Conservation (phyloP, 78 protist genomes). For the Dictyostelium firmibasis region DNA sequence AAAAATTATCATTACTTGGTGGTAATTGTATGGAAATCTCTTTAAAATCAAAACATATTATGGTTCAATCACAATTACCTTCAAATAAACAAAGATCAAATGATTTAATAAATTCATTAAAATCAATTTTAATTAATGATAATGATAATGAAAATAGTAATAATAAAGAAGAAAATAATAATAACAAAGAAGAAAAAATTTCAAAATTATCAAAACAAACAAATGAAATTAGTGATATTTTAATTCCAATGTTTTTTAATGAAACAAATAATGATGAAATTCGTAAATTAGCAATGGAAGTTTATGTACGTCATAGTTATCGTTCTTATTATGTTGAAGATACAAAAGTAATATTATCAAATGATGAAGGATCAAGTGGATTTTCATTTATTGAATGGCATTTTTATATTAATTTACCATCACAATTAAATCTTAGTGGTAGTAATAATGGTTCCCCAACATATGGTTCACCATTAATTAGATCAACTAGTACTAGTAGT, state of each 20-base stretch:
- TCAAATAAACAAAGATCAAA: slow-evolving; percentile 30
- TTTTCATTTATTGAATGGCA: slow-evolving; percentile 56
- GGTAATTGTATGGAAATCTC: slow-evolving; percentile 61
- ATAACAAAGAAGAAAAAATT: slow-evolving; percentile 3
- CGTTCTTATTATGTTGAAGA: slow-evolving; percentile 70
- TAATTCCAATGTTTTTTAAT: slow-evolving; percentile 28
- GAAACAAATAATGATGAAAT: not conserved
- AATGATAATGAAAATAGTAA: not conserved
- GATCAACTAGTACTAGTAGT: not conserved
- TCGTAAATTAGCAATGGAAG: slow-evolving; percentile 42
- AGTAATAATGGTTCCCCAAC: not conserved
- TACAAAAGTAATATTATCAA: not conserved
- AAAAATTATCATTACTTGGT: slow-evolving; percentile 7
- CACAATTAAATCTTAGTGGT: not conserved
- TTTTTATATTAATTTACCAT: slow-evolving; percentile 57
- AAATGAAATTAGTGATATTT: slow-evolving; percentile 35
- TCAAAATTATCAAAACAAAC: slow-evolving; percentile 24
- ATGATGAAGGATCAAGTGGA: not conserved
- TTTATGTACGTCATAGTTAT: slow-evolving; percentile 55
- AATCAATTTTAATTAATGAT: not conserved
- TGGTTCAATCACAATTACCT: slow-evolving; percentile 54
- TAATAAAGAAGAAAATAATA: not conserved
- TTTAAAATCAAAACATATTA: slow-evolving; percentile 38
- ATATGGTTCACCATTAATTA: not conserved
- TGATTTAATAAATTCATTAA: not conserved